Evolutionary conservation across 192 early-diverging fungal genomes (phyloP).

Genomic region (Backusella luteola): DNA sequence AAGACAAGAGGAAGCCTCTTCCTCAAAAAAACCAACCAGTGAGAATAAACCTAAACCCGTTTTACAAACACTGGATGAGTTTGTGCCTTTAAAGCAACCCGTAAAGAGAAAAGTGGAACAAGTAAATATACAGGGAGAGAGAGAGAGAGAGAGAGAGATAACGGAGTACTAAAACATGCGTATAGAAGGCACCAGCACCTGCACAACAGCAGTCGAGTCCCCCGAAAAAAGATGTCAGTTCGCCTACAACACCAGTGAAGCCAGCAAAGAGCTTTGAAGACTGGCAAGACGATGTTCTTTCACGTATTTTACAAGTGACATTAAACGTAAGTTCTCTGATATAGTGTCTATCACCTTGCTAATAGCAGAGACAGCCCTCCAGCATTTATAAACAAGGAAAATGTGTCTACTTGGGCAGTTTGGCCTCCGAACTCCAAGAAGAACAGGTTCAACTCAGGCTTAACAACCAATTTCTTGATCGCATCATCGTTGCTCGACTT

Average conservation of each 20-base stretch:
- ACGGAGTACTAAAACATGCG: neutral
- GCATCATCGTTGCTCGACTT: constrained; percentile 68
- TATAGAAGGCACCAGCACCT: neutral
- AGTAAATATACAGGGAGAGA: neutral
- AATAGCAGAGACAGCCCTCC: constrained; percentile 4
- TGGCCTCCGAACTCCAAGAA: constrained; percentile 35
- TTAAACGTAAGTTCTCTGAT: constrained; percentile 56
- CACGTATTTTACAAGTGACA: constrained; percentile 74
- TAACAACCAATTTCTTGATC: constrained; percentile 56
- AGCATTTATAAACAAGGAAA: constrained; percentile 21
- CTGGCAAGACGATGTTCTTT: constrained; percentile 86
- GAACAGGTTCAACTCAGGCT: constrained; percentile 43
- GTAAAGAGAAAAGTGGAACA: neutral
- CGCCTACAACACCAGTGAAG: constrained; percentile 18
- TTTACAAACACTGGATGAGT: constrained; percentile 5
- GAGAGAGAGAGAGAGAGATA: neutral
- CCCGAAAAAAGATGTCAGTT: neutral
- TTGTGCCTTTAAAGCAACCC: constrained; percentile 1
- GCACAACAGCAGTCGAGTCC: neutral
- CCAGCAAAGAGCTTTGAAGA: constrained; percentile 54
- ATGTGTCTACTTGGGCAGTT: constrained; percentile 33
- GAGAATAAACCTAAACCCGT: neutral
- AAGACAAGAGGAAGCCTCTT: neutral
- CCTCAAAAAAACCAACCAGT: neutral
- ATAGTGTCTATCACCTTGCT: too few species aligned